A percentile compares a stretch with the other conserved stretches of the same genome.
Conservation (phyloP, 164 flowering plant species). For the Kalanchoe fedtschenkoi region DNA sequence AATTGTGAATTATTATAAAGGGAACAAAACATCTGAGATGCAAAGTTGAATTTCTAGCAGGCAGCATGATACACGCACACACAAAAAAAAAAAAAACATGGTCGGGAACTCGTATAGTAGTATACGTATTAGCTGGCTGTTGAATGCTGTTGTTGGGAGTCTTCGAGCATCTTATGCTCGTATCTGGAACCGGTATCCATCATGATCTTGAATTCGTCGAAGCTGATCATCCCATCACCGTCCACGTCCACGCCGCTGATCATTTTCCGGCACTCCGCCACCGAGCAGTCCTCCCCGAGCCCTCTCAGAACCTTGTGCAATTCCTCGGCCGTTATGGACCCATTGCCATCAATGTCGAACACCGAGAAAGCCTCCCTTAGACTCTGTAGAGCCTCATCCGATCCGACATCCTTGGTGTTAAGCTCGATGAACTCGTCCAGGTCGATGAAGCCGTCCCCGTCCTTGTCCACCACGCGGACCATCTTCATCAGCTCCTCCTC, state of each 20-base stretch:
- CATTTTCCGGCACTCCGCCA: constrained; percentile 64
- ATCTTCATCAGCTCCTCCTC: constrained; percentile 52
- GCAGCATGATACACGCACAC: no score
- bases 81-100: no score
- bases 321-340: constrained; percentile 61
- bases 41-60: no score
- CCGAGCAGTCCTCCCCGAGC: constrained; percentile 48
- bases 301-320: constrained; percentile 43
- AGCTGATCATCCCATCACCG: constrained; percentile 53
- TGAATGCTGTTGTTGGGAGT: neutral
- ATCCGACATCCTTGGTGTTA: constrained; percentile 45
- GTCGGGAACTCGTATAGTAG: no score
- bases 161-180: neutral
- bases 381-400: constrained; percentile 30
- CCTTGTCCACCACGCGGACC: constrained; percentile 51
- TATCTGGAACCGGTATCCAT: constrained; percentile 23
- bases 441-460: constrained; percentile 74
- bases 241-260: constrained; percentile 53
- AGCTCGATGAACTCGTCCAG: constrained; percentile 58
- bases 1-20: no score
- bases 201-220: constrained; percentile 74
- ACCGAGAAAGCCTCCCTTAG: constrained; percentile 57
- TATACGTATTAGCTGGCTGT: neutral
- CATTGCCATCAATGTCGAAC: constrained; percentile 62
- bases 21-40: no score